Evolutionary conservation across 495 filamentous ascomycete species (phyloP), one percentile per base, ranked within the genome.

Genomic region (Xylaria nigripes): DNA sequence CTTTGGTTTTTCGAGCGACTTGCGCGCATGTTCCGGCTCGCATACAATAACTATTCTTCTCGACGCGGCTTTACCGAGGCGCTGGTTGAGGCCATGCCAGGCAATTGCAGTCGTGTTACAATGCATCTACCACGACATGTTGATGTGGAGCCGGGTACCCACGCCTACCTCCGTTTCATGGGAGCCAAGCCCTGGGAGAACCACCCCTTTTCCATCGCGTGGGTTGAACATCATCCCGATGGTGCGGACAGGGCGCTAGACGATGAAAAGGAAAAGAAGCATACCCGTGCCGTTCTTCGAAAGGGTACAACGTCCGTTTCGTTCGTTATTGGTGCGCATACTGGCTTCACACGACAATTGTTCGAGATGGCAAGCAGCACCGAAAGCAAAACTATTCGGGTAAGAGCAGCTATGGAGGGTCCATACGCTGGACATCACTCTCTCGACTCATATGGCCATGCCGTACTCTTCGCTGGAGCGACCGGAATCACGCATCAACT

Each of bases 401-500:
- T 79, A 46, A 68, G 63, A 46, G 76, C 76, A 7, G 73, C 72
- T 27, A 80, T 90, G 51, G 92, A 96, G 67, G 93, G 93, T 0
- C 90, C 93, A 5, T 97, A 97, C 65, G 86, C 85, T 13, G 86
- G 83, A 48, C 80, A 86, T 64, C 85, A 94, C 64, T 80, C 79
- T 41, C 84, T 96, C 59, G 81, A 89, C 70, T 94, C 88, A 16
- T 97, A 96, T 70, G 90, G 93, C 43, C 90, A 90, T 38, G 82
- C 84, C 36, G 78, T 98, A 52, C 83, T 98, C 57, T 89, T 96
- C 61, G 90, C 90, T 43, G 93, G 90, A 55, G 89, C 92, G 51
- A 86, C 90, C 10, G 93, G 93, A 50, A 96, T 98, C 71, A 95
- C 93, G 0, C 91, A 96, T 67, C 87, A 93, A 66, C 81, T 97